Conservation (phyloP, 441 rosid genomes). For the Adansonia madagascariensis region DNA sequence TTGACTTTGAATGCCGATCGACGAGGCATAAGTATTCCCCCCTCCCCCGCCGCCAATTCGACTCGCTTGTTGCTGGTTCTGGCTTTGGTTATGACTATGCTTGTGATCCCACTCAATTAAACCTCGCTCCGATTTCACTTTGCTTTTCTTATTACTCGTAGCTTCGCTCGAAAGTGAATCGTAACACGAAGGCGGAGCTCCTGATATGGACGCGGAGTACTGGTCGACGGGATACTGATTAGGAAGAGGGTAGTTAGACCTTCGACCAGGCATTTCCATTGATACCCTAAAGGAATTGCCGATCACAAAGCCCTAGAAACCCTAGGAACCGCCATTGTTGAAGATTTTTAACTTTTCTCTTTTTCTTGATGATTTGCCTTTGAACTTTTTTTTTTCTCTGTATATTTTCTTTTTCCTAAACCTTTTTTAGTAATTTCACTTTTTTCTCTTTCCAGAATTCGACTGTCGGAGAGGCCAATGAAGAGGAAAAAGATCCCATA, state of each 20-base stretch:
- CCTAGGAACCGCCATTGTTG: constrained; percentile 57
- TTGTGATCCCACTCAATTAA: constrained; percentile 66
- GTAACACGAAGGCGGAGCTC: constrained; percentile 50
- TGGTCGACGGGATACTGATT: constrained; percentile 77
- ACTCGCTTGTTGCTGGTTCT: constrained; percentile 49
- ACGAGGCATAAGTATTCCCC: constrained; percentile 49
- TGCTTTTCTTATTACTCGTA: constrained; percentile 35
- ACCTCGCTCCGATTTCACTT: constrained; percentile 47
- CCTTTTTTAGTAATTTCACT: background rate
- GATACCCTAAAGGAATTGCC: constrained; percentile 30
- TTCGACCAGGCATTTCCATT: constrained; percentile 87
- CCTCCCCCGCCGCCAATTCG: constrained; percentile 36
- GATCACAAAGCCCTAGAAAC: constrained; percentile 50
- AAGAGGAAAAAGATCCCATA: constrained; percentile 27
- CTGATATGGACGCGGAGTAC: constrained; percentile 42
- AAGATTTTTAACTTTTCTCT: constrained; percentile 18
- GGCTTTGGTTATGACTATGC: constrained; percentile 62
- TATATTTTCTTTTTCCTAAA: constrained; percentile 22
- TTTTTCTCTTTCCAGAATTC: constrained; percentile 36
- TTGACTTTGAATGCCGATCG: constrained; percentile 78
- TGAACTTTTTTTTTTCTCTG: constrained; percentile 27
- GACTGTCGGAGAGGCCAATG: constrained; percentile 39
- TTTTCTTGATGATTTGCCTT: no score
- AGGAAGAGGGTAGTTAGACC: constrained; percentile 80
- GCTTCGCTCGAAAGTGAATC: constrained; percentile 64